These are phyloP conservation scores for Populus hybrid DNA, from an alignment of 441 rosid species.

Conservation along the genomic window DNA sequence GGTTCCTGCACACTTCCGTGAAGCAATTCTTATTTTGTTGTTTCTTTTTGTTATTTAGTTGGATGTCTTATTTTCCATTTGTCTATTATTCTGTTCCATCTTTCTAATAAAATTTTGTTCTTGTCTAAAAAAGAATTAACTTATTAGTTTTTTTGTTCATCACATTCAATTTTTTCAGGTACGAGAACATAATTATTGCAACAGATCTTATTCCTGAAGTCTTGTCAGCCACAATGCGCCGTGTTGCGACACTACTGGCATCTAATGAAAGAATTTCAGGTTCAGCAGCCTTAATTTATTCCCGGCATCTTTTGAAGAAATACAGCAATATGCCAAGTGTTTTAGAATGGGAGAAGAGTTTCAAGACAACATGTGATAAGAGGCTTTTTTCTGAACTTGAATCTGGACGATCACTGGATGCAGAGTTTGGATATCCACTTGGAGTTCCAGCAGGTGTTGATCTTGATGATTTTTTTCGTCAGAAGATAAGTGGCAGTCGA, in stretches of 20 bases:
- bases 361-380: constrained; percentile 70
- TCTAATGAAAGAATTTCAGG: constrained; percentile 74
- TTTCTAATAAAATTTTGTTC: neutral
- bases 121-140: neutral
- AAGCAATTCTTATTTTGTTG: neutral
- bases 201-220: constrained; percentile 89
- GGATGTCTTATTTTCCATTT: neutral
- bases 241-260: constrained; percentile 59
- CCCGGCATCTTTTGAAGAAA: constrained; percentile 76
- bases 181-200: constrained; percentile 80
- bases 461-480: constrained; percentile 88
- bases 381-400: constrained; percentile 94
- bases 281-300: constrained; percentile 68
- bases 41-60: neutral
- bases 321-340: constrained; percentile 76
- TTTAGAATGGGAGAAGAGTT: constrained; percentile 85
- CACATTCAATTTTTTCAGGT: constrained; percentile 54
- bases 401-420: constrained; percentile 65
- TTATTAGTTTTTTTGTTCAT: constrained; percentile 15
- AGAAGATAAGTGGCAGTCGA: too few relatives aligned
- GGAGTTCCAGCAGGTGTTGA: constrained; percentile 88
- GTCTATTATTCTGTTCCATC: neutral
- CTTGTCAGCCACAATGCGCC: constrained; percentile 64
- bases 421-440: constrained; percentile 76
- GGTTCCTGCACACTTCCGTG: neutral